Conservation (phyloP, 1,284 basidiomycete species). For the Testicularia cyperi region DNA sequence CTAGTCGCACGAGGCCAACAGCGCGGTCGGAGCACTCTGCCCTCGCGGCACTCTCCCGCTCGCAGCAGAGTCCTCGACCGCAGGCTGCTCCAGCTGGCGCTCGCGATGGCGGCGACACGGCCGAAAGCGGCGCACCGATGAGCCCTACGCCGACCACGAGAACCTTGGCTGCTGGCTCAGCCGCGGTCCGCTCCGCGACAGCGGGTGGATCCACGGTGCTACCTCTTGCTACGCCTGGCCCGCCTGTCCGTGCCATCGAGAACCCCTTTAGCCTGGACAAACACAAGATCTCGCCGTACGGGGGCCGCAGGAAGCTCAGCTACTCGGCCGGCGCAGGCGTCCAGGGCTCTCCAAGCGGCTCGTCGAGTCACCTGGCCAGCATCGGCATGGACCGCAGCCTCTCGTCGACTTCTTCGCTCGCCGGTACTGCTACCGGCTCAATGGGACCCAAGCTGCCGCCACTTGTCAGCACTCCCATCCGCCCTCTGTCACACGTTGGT, state of each 20-base stretch:
- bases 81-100: background rate
- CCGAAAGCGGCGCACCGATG: too few species aligned
- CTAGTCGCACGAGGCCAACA: constrained; percentile 7
- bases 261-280: constrained; percentile 53
- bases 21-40: constrained; percentile 21
- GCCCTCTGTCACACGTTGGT: constrained; percentile 17
- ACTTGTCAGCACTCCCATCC: constrained; percentile 30
- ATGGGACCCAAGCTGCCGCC: constrained; percentile 26
- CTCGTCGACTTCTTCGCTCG: constrained; percentile 4
- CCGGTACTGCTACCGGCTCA: constrained; percentile 1
- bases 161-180: constrained; percentile 13
- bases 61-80: constrained; percentile 4
- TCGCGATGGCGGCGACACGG: background rate
- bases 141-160: constrained; percentile 29
- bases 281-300: constrained; percentile 49
- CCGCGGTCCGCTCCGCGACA: constrained; percentile 4
- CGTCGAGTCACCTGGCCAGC: constrained; percentile 19
- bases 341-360: constrained; percentile 13
- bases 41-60: constrained; percentile 28
- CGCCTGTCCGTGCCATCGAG: constrained; percentile 5
- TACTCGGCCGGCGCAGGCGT: constrained; percentile 13
- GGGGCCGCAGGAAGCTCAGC: constrained; percentile 26
- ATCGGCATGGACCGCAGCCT: constrained; percentile 9
- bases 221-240: constrained; percentile 23
- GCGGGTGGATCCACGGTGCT: background rate